Evolutionary conservation across 352 stramenopile species (phyloP).

Genomic region (Phytopythium montanum): DNA sequence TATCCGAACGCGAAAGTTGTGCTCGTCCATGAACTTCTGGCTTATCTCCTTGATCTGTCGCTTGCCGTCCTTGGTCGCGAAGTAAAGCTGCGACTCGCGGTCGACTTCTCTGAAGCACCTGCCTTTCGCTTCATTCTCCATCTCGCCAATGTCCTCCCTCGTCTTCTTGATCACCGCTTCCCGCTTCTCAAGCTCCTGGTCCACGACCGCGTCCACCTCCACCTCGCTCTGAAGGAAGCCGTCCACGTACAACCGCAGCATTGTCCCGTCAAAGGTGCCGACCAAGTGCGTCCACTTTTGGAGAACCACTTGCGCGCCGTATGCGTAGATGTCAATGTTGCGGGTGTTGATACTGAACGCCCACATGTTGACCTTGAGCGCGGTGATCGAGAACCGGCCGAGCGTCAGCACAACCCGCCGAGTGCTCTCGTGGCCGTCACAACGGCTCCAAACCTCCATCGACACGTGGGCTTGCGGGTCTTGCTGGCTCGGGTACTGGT

Average conservation of each 20-base stretch:
- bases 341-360: slow-evolving; percentile 77
- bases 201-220: slow-evolving; percentile 69
- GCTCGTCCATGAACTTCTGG: slow-evolving; percentile 76
- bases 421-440: slow-evolving; percentile 65
- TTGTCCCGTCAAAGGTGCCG: slow-evolving; percentile 86
- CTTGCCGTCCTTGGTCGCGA: slow-evolving; percentile 71
- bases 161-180: slow-evolving; percentile 70
- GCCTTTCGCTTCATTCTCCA: slow-evolving; percentile 72
- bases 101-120: slow-evolving; percentile 75
- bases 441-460: slow-evolving; percentile 79
- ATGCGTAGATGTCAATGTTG: slow-evolving; percentile 72
- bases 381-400: slow-evolving; percentile 70
- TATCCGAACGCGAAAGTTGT: slow-evolving; percentile 78
- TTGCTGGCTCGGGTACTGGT: slow-evolving; percentile 33
- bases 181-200: slow-evolving; percentile 55
- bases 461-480: slow-evolving; percentile 34
- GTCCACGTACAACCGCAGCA: slow-evolving; percentile 82
- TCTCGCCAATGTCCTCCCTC: slow-evolving; percentile 64
- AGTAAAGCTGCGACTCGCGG: slow-evolving; percentile 55
- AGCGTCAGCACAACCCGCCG: slow-evolving; percentile 63
- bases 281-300: slow-evolving; percentile 86
- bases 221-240: slow-evolving; percentile 66
- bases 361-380: slow-evolving; percentile 73
- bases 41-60: slow-evolving; percentile 52
- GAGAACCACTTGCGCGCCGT: slow-evolving; percentile 43